Percentiles rank a stretch among this genome's conserved stretches.
These are phyloP conservation scores for Neurospora sp. DNA, from an alignment of 2,329 filamentous ascomycete species.

Conservation along the genomic window DNA sequence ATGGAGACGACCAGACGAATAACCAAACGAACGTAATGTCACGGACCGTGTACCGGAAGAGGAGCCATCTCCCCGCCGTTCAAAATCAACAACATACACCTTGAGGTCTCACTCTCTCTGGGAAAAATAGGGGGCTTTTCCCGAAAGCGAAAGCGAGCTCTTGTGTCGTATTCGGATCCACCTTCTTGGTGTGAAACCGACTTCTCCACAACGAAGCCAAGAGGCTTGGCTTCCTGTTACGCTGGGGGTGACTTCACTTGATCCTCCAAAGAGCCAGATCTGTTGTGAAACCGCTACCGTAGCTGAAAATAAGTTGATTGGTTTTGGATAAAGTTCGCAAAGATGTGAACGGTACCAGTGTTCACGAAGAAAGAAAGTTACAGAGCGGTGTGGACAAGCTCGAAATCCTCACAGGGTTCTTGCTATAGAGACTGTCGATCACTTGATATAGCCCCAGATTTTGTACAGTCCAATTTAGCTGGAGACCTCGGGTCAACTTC, in stretches of 20 bases:
- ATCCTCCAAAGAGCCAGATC: not conserved
- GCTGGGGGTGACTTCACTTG: not conserved
- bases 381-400: not conserved
- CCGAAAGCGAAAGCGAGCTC: not conserved
- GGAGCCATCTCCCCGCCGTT: not conserved
- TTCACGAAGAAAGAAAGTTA: not conserved
- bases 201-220: not conserved
- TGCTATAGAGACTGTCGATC: not conserved
- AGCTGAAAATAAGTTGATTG: not conserved
- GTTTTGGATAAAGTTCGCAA: not conserved
- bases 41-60: not conserved
- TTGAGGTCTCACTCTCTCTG: not conserved
- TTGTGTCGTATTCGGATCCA: not conserved
- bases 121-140: not conserved
- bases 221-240: not conserved
- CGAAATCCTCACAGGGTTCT: not conserved
- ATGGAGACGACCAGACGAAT: not conserved
- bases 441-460: not conserved
- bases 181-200: not conserved
- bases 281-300: not conserved
- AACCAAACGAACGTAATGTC: not conserved
- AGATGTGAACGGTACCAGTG: not conserved
- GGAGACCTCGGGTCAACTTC: too few species aligned
- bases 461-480: not conserved
- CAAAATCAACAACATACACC: not conserved